Base-by-base conservation (phyloP, 2,329 filamentous ascomycete genomes). In the Cladosporium austrohemisphaericum region DNA sequence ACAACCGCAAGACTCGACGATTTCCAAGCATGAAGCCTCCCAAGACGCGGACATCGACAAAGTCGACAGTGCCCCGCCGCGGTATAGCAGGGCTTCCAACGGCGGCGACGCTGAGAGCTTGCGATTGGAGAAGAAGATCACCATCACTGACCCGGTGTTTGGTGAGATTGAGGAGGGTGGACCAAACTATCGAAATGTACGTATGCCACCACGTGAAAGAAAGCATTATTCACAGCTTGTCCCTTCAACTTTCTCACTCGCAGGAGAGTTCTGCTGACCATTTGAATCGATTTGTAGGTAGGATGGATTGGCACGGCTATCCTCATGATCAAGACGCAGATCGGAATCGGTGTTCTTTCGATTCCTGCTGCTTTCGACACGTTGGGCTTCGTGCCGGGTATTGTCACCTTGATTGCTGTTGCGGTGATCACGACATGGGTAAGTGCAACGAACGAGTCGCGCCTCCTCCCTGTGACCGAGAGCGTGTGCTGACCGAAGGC, bases 321-420 rank as follows among this genome's bases (percentile, higher is more conserved):
- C 19, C 77, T 80, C 52, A 77, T 80, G 49, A 60, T 78, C 23
- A 79, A 79, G 62, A 66, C 75, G 41, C 71, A 75, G 53, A 75
- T 76, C 52, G 73, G 73, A 10, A 76, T 73, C 1, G 74, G 75
- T 43, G 72, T 76, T 2, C 63, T 77, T 2, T 71, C 68, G 3
- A 74, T 77, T 11, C 74, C 74, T 1, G 67, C 68, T 1, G 67
- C 74, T 3, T 71, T 77, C 69, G 71, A 71, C 41, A 57, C 59
- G 3, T 65, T 77, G 5, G 74, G 74, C 1, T 55, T 76, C 3
- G 60, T 76, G 6, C 74, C 74, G 0, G 74, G 74, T n/a, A 55
- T 75, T 13, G 65, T 76, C 25, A 63, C 64, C 14, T 60, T 76
- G 3, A 32, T 66, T 1, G 41, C 52, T 3, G 67, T 76, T 18